Evolutionary conservation across 257 asterid species (phyloP), one percentile per base, ranked within the genome.

Genomic region (Lycium ferocissimum): DNA sequence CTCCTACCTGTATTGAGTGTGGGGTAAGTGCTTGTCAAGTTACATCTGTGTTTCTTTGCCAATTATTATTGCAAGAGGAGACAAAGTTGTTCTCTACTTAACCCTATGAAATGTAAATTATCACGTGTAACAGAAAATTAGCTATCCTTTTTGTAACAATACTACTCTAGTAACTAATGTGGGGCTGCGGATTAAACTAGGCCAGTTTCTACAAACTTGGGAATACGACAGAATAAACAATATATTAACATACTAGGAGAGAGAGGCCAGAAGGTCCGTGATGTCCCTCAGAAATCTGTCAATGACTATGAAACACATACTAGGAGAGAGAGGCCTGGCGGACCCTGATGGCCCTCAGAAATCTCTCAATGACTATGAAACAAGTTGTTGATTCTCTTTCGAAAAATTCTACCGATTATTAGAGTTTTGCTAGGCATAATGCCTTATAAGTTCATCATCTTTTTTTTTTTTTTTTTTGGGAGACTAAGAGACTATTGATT

Each of bases 1-100:
- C 92, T 85, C 99, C 99, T 65, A 51, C 86, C 65, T 96, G 99
- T 86, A 84, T 95, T 65, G 94, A 90, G 84, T 96, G 98, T 85
- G 88, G 81, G 97, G 99, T 96, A 90, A 93, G 90, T 72, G 78
- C 76, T 87, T 69, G 61, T 75, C 45, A 51, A 70, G 54, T 38
- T 69, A 49, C 85, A 54, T 75, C 37, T 78, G 4, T 58, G 12
- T 49, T 79, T 49, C 58, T 35, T 18, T 47, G 33, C 17, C 51
- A 37, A 66, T 18, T 22, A 14, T 17, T 8, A 65, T 47, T 54
- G 59, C 51, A 14, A 35, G 26, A n/a, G 22, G 9, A n/a, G 82
- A 70, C n/a, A 4, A 57, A 1, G n/a, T 26, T 43, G 33, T 75
- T 79, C 43, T 51, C 58, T 51, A 3, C 40, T 49, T 20, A 49